Evolutionary conservation across 805 yeast genomes (phyloP).

Genomic region (Candida nitratophila): DNA sequence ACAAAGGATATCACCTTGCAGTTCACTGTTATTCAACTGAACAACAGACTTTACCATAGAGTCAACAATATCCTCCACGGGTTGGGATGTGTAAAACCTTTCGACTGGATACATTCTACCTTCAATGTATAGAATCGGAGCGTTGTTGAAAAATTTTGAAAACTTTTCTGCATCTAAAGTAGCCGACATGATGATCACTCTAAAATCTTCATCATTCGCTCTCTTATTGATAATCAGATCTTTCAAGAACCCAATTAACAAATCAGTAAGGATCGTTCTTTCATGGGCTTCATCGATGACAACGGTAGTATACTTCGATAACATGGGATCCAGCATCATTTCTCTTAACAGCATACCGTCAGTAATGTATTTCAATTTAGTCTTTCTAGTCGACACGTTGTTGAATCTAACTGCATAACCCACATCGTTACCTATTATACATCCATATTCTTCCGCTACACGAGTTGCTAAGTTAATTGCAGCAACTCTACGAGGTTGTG

Average conservation of each 20-base stretch:
- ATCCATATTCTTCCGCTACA: constrained; percentile 84
- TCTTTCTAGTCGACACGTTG: constrained; percentile 48
- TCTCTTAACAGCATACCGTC: constrained; percentile 98
- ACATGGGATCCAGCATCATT: constrained; percentile 62
- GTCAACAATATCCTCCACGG: constrained; percentile 81
- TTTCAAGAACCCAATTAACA: constrained; percentile 83
- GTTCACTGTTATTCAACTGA: constrained; percentile 75
- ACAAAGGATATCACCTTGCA: constrained; percentile 83
- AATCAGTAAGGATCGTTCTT: constrained; percentile 85
- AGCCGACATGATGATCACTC: constrained; percentile 90
- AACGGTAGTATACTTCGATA: constrained; percentile 65
- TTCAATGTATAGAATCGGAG: constrained; percentile 81
- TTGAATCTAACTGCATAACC: constrained; percentile 94
- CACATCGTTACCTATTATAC: constrained; percentile 68
- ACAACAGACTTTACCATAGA: constrained; percentile 64
- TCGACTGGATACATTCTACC: constrained; percentile 88
- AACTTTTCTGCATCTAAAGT: constrained; percentile 89
- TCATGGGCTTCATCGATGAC: constrained; percentile 97
- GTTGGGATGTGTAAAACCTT: constrained; percentile 52
- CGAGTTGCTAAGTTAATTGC: constrained; percentile 91
- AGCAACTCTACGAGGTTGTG: constrained; percentile 97
- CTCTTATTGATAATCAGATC: constrained; percentile 44
- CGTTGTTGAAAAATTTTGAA: constrained; percentile 65
- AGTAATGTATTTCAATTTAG: constrained; percentile 79
- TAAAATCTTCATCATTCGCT: constrained; percentile 42